phyloP scores from a whole-genome alignment of 2,329 filamentous ascomycete species.

The Paracoccidioides brasiliensis region DNA sequence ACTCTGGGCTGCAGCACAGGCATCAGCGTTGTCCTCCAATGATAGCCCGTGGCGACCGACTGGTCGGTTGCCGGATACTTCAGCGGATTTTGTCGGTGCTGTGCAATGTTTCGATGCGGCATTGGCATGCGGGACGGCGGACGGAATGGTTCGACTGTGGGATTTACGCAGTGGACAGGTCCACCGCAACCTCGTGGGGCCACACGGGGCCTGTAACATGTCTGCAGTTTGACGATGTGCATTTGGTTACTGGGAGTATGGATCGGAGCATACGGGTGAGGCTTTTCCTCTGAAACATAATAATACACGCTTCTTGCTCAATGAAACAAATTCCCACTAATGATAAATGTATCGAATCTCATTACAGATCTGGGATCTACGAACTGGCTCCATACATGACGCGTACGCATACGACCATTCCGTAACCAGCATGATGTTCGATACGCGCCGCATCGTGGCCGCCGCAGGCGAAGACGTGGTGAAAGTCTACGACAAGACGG shows the following conservation, averaged over 20 bases:
- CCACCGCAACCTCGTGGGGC: slow-evolving; percentile 81
- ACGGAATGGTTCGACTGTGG: slow-evolving; percentile 95
- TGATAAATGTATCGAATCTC: slow-evolving; percentile 10
- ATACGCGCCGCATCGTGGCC: slow-evolving; percentile 73
- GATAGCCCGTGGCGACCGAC: slow-evolving; percentile 58
- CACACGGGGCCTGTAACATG: slow-evolving; percentile 91
- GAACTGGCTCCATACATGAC: slow-evolving; percentile 88
- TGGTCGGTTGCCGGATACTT: slow-evolving; percentile 47
- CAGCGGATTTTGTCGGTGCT: slow-evolving; percentile 86
- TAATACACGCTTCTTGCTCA: background rate
- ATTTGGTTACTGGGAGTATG: slow-evolving; percentile 82
- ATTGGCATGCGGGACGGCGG: slow-evolving; percentile 87
- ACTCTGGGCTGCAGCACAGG: slow-evolving; percentile 92
- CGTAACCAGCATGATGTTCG: slow-evolving; percentile 95
- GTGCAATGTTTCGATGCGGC: slow-evolving; percentile 94
- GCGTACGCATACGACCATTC: slow-evolving; percentile 90
- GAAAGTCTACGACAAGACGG: slow-evolving; percentile 96
- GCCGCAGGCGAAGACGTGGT: slow-evolving; percentile 87
- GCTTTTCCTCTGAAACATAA: slow-evolving; percentile 4
- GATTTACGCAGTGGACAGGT: slow-evolving; percentile 93
- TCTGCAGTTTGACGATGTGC: slow-evolving; percentile 90
- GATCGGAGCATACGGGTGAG: slow-evolving; percentile 90
- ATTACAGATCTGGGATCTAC: slow-evolving; percentile 88
- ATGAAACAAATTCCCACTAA: slow-evolving; percentile 1
- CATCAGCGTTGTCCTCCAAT: slow-evolving; percentile 52